A percentile compares a stretch with the other conserved stretches of the same genome.
These are phyloP conservation scores for Pulicaria dysenterica DNA, from an alignment of 129 eudicot genomes.

Conservation along the genomic window DNA sequence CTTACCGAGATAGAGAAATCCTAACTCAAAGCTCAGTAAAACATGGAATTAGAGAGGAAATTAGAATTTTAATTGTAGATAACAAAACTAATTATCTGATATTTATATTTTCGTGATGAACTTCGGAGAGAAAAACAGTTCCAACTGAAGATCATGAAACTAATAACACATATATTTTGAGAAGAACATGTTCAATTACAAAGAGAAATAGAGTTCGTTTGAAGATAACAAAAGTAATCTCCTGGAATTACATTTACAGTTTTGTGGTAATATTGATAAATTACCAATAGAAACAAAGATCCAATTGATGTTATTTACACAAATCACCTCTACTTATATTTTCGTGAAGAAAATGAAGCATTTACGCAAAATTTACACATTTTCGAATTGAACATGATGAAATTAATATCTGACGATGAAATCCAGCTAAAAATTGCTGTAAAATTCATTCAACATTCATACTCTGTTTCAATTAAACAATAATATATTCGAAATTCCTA, in stretches of 20 bases:
- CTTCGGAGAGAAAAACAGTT: constrained; percentile 4
- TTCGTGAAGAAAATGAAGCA: neutral
- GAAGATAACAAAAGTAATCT: neutral
- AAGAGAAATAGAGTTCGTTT: neutral
- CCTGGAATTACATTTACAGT: neutral
- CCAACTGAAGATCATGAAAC: neutral
- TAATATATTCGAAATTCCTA: neutral
- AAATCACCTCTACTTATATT: constrained; percentile 3
- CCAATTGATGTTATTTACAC: neutral
- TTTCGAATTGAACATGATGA: constrained; percentile 2
- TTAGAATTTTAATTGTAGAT: neutral
- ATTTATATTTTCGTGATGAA: neutral
- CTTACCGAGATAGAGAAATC: neutral
- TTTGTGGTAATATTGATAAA: neutral
- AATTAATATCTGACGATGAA: neutral
- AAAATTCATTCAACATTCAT: constrained; percentile 14
- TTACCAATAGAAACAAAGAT: neutral
- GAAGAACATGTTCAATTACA: constrained; percentile 7
- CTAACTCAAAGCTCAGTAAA: constrained; percentile 5
- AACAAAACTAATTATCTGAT: neutral
- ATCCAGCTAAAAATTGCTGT: neutral
- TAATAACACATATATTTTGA: neutral
- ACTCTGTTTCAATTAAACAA: neutral
- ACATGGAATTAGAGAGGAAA: constrained; percentile 8
- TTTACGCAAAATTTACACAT: neutral